These are phyloP conservation scores for Sugiyamaella lignohabitans DNA, from an alignment of 805 yeast genomes.

Conservation along the genomic window DNA sequence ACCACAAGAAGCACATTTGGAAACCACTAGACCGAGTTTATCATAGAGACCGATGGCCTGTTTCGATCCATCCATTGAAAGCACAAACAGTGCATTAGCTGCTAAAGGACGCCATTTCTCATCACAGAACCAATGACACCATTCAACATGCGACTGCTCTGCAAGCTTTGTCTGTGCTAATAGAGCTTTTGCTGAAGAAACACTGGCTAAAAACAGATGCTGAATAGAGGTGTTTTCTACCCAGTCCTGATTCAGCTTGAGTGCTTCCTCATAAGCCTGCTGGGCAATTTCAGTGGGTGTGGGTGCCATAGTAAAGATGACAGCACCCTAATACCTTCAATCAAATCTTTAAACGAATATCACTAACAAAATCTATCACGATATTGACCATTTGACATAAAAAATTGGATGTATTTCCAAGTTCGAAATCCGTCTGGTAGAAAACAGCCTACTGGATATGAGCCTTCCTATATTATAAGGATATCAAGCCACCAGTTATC, in stretches of 20 bases:
- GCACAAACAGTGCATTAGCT: slow-evolving; percentile 7
- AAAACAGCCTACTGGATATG: no score
- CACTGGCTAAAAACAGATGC: background rate
- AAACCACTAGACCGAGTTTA: background rate
- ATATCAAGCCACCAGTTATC: no score
- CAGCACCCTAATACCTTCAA: no score
- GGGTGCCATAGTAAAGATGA: no score
- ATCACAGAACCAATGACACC: slow-evolving; percentile 16
- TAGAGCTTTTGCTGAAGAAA: background rate
- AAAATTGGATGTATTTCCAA: no score
- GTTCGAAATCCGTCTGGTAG: no score
- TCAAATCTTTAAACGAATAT: no score
- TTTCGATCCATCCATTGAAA: slow-evolving; percentile 7
- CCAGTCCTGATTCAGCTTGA: background rate
- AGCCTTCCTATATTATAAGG: no score
- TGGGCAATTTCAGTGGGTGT: background rate
- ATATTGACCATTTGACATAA: no score
- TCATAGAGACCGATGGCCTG: background rate
- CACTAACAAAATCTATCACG: no score
- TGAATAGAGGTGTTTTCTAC: background rate
- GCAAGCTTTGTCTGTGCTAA: background rate
- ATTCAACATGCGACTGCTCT: background rate
- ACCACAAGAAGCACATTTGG: background rate
- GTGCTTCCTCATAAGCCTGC: background rate
- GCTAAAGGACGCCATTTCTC: slow-evolving; percentile 9